Evolutionary conservation across 2,329 filamentous ascomycete species (phyloP).

Genomic region (Dryadomyces sulphureus): DNA sequence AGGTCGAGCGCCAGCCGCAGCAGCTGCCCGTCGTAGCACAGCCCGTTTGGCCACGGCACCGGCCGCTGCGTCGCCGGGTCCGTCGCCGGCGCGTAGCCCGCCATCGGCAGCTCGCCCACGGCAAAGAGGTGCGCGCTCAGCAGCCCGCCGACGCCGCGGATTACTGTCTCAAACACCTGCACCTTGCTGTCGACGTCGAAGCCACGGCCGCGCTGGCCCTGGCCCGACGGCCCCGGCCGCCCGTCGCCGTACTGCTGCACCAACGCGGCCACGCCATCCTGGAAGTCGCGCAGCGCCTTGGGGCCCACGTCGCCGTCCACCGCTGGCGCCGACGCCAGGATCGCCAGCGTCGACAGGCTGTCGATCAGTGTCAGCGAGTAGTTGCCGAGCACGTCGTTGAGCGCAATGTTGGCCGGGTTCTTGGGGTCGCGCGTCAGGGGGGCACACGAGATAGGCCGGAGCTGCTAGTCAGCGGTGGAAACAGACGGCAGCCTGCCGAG

Average conservation of each 20-base stretch:
- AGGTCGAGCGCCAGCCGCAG: conserved; percentile 81
- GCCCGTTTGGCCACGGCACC: conserved; percentile 51
- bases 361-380: conserved; percentile 94
- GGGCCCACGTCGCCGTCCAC: conserved; percentile 35
- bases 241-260: conserved; percentile 82
- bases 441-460: conserved; percentile 72
- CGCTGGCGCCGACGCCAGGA: conserved; percentile 63
- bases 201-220: conserved; percentile 58
- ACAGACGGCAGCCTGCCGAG: not conserved
- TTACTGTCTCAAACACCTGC: conserved; percentile 96
- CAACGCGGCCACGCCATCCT: conserved; percentile 61
- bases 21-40: conserved; percentile 79
- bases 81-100: conserved; percentile 46
- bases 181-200: conserved; percentile 98
- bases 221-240: conserved; percentile 48
- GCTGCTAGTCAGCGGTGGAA: conserved; percentile 23
- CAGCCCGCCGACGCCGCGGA: conserved; percentile 78
- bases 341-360: conserved; percentile 84
- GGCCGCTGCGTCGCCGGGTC: conserved; percentile 13
- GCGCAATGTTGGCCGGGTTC: conserved; percentile 65
- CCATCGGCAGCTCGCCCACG: conserved; percentile 75
- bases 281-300: conserved; percentile 59
- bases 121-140: conserved; percentile 91
- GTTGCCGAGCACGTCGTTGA: conserved; percentile 94
- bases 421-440: conserved; percentile 72